Evolutionary conservation across 164 flowering plant genomes (phyloP).

Genomic region (Warburgia ugandensis): DNA sequence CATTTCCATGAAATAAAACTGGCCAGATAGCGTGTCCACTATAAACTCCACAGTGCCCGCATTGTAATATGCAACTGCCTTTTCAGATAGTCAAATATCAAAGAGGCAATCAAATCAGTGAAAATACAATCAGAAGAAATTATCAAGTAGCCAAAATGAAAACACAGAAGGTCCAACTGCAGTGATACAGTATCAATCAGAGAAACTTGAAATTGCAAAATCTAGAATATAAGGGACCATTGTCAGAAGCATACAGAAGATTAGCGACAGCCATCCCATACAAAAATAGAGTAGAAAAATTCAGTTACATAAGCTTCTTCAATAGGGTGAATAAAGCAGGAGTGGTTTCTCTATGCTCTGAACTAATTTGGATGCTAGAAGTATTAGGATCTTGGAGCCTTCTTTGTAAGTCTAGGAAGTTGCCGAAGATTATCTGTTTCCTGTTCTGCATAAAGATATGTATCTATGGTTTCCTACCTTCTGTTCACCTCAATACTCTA

Average conservation of each 20-base stretch:
- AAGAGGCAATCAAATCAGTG: conserved; percentile 19
- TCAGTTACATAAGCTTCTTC: conserved; percentile 1
- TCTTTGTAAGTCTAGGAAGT: too few relatives aligned
- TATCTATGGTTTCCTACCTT: too few relatives aligned
- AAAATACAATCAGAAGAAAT: conserved; percentile 3
- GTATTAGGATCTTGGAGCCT: too few relatives aligned
- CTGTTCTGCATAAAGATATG: too few relatives aligned
- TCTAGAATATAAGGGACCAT: neutral
- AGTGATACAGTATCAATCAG: neutral
- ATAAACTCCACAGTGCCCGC: conserved; percentile 99
- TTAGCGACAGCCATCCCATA: neutral
- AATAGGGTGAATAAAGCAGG: neutral
- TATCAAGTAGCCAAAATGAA: neutral
- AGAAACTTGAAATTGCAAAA: neutral
- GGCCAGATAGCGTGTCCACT: conserved; percentile 69
- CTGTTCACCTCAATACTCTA: too few relatives aligned
- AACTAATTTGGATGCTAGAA: too few relatives aligned
- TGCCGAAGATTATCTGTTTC: too few relatives aligned
- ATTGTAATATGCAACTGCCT: conserved; percentile 95
- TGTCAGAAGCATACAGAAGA: neutral
- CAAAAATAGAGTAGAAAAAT: neutral
- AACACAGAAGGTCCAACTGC: neutral
- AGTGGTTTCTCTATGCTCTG: too few relatives aligned
- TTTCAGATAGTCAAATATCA: conserved; percentile 19
- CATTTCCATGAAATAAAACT: conserved; percentile 99